These are phyloP conservation scores for Aspergillus vadensis DNA, from an alignment of 2,329 filamentous ascomycete genomes.

Conservation along the genomic window DNA sequence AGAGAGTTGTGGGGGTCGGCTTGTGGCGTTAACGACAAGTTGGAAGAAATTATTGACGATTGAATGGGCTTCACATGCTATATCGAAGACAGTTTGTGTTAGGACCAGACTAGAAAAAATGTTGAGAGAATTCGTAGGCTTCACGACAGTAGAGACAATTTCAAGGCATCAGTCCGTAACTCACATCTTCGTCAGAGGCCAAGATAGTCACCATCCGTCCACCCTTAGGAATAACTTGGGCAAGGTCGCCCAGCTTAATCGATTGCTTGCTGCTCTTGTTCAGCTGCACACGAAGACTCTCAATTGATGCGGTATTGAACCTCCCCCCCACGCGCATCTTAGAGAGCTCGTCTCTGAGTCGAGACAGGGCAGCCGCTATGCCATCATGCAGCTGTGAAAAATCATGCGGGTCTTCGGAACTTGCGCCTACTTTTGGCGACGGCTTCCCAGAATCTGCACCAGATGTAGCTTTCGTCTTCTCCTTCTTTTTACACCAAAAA, in stretches of 20 bases:
- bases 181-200: conserved; percentile 64
- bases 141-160: not conserved
- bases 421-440: conserved; percentile 34
- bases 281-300: conserved; percentile 62
- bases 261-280: conserved; percentile 55
- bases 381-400: conserved; percentile 59
- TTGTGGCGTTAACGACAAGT: conserved; percentile 47
- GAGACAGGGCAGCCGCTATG: conserved; percentile 57
- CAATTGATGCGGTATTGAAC: conserved; percentile 63
- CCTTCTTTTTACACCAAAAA: conserved; percentile 55
- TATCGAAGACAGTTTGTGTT: not conserved
- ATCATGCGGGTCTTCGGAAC: conserved; percentile 60
- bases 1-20: conserved; percentile 46
- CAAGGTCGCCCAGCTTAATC: conserved; percentile 62
- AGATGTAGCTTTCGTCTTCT: conserved; percentile 52
- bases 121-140: not conserved
- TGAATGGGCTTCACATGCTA: conserved; percentile 50
- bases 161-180: conserved; percentile 25
- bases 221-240: conserved; percentile 67
- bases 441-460: conserved; percentile 33
- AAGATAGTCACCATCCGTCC: conserved; percentile 63
- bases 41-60: conserved; percentile 45
- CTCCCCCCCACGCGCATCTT: conserved; percentile 64
- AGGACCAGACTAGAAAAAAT: not conserved
- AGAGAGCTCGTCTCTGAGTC: conserved; percentile 62